Evolutionary conservation across 495 filamentous ascomycete genomes (phyloP).

Genomic region (Podospora anserina): DNA sequence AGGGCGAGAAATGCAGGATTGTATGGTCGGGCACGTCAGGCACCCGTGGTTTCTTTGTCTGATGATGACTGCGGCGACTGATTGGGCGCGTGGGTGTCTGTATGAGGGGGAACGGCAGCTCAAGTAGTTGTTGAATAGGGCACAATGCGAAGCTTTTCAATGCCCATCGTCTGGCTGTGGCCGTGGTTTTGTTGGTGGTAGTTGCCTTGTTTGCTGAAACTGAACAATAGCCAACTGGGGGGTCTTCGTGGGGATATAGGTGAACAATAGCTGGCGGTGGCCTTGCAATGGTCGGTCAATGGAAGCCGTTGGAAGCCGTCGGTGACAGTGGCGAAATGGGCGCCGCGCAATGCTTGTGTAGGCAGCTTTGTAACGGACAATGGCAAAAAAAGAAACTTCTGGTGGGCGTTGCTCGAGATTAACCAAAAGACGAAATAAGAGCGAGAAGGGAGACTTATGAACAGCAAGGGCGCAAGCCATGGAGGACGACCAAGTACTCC

Average conservation of each 20-base stretch:
- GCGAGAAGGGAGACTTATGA: background rate
- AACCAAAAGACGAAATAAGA: background rate
- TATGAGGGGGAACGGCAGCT: background rate
- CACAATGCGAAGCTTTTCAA: constrained; percentile 6
- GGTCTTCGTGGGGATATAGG: background rate
- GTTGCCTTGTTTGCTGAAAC: background rate
- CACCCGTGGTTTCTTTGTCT: constrained; percentile 10
- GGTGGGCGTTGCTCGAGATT: background rate
- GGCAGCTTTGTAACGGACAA: background rate
- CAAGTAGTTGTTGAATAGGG: constrained; percentile 7
- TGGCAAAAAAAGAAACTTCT: background rate
- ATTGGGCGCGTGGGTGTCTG: background rate
- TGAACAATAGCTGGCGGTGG: constrained; percentile 5
- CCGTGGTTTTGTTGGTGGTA: background rate
- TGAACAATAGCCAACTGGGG: background rate
- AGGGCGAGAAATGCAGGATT: background rate
- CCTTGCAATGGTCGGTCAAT: constrained; percentile 21
- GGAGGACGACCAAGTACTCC: background rate
- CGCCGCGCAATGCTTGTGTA: background rate
- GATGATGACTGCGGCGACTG: background rate
- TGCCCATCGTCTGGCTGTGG: constrained; percentile 1
- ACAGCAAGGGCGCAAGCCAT: background rate
- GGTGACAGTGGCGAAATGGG: constrained; percentile 19
- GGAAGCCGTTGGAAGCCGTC: constrained; percentile 28
- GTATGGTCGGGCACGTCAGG: constrained; percentile 4